phyloP scores from a whole-genome alignment of 2,329 filamentous ascomycete species.

The Fusarium subtropicale region DNA sequence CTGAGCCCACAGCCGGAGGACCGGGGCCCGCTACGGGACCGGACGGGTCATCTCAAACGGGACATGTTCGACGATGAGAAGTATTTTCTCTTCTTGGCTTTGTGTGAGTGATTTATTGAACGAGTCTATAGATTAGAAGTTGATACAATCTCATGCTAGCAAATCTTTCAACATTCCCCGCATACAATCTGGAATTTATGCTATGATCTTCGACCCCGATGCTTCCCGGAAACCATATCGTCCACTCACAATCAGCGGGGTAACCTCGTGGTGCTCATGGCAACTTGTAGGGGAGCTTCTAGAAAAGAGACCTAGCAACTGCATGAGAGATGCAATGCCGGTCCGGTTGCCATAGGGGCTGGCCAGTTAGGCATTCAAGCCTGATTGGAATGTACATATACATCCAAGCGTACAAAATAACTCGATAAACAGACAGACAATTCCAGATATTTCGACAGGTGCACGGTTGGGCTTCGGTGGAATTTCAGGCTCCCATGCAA shows the following conservation, averaged over 20 bases:
- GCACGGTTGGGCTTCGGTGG: background rate
- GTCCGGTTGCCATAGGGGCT: slow-evolving; percentile 32
- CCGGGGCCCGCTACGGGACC: slow-evolving; percentile 29
- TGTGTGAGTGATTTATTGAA: background rate
- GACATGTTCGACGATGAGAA: slow-evolving; percentile 35
- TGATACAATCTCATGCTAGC: background rate
- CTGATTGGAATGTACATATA: slow-evolving; percentile 7
- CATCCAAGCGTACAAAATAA: background rate
- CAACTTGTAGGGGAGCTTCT: slow-evolving; percentile 9
- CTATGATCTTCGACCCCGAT: slow-evolving; percentile 6
- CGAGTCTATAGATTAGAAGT: background rate
- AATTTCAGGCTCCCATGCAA: background rate
- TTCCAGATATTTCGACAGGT: slow-evolving; percentile 31
- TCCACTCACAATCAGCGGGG: slow-evolving; percentile 46
- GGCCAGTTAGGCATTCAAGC: slow-evolving; percentile 5
- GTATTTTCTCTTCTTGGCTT: background rate
- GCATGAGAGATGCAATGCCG: slow-evolving; percentile 21
- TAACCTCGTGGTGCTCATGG: slow-evolving; percentile 40
- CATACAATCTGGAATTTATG: slow-evolving; percentile 23
- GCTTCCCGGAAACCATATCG: slow-evolving; percentile 24
- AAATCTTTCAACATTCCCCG: slow-evolving; percentile 16
- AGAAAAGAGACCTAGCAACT: background rate
- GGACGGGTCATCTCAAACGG: slow-evolving; percentile 33
- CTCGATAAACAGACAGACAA: slow-evolving; percentile 20
- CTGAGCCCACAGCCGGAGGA: slow-evolving; percentile 35